These are phyloP conservation scores for Plasmodium knowlesi DNA, from an alignment of 169 alveolate genomes.

Conservation along the genomic window DNA sequence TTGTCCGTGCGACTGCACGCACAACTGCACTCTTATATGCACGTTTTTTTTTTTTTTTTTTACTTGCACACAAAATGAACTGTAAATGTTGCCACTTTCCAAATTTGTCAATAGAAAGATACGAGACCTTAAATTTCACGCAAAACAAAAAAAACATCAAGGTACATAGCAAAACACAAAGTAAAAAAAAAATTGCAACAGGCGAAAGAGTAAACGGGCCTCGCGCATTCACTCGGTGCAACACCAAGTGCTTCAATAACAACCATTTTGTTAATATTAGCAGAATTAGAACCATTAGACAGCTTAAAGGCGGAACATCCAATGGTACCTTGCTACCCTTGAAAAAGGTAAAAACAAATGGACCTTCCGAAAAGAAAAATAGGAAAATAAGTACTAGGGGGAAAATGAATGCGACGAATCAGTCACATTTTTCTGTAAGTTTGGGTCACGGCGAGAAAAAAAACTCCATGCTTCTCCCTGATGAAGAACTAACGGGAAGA, in stretches of 20 bases:
- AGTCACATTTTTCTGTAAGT: background rate
- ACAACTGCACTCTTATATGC: background rate
- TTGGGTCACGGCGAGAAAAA: background rate
- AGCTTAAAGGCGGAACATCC: background rate
- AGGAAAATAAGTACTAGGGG: background rate
- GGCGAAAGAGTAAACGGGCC: background rate
- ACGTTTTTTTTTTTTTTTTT: background rate
- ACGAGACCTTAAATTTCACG: constrained; percentile 23
- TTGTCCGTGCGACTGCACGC: background rate
- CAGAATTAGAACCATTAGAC: constrained; percentile 4
- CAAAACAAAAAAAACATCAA: constrained; percentile 15
- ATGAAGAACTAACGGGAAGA: background rate
- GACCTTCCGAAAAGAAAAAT: background rate
- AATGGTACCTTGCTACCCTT: background rate
- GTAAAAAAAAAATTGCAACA: constrained; percentile 15
- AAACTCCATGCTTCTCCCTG: background rate
- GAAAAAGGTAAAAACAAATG: background rate
- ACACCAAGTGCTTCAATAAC: background rate
- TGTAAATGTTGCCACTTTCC: constrained; percentile 1
- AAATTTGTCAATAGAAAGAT: constrained; percentile 63
- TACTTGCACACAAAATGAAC: constrained; percentile 25
- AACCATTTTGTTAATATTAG: background rate
- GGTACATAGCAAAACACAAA: background rate
- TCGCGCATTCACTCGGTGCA: background rate
- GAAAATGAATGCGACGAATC: background rate